Base-by-base conservation (phyloP, 106 monocot genomes). In the Platanthera guangdongensis region DNA sequence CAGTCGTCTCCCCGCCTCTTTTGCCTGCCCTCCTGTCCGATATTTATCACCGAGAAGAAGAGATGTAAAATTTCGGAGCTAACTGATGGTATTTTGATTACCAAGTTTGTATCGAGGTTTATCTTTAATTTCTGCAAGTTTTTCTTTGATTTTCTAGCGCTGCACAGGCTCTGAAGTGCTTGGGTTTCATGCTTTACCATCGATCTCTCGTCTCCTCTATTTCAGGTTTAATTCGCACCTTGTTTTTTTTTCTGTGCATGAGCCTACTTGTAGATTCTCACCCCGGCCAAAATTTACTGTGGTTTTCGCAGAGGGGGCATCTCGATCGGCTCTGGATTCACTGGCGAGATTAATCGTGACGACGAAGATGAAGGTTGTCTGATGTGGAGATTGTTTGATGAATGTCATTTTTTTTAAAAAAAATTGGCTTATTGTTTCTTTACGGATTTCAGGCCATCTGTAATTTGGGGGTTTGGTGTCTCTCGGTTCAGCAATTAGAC, bases 171-270 rank as follows among this genome's bases (percentile, higher is more conserved):
- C 68, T 92, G 47, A 92, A 89, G 69, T 89, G 92, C 75, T 79
- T 92, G 6, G 92, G 88, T 10, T 92, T 92, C 84, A 85, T 84
- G 82, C 50, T 88, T 3, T 92, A 92, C 47, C 92, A 92, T 63
- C 92, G 85, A 6, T 62, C 79, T 4, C 54, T 87, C 4, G 82
- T 83, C 8, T 6, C 79, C 12, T 47, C 72, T 16, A 76, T 92
- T 25, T 76, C 88, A 75, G 86, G 91, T 88, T 39, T 65, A 65
- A 7, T 30, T 32, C 65, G 13, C 21, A 18, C 6, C 3, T 13
- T 10, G 18, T 19, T 25, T 28, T 39, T 4, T 76, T 67, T 25
- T 46, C 47, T 47, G 14, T 53, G 75, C 71, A 9, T 59, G 7
- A 25, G 15, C 57, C 21, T 45, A 76, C 49, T 48, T 16, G 12